Conservation (phyloP, 2,329 filamentous ascomycete species). For the Blumeria graminis region DNA sequence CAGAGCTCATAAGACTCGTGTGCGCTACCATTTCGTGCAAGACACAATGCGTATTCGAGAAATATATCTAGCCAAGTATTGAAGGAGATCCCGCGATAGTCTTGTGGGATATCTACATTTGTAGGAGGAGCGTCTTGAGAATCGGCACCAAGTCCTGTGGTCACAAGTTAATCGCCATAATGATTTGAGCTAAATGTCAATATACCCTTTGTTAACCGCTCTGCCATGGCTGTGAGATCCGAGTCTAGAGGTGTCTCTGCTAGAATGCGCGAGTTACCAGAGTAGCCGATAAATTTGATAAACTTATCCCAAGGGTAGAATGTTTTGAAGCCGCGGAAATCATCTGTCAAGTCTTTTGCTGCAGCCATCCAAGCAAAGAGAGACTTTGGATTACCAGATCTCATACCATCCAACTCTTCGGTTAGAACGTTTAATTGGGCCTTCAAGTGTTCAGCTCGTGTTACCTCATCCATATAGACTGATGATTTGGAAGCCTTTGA, state of each 20-base stretch:
- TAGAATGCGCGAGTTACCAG: slow-evolving; percentile 5
- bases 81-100: slow-evolving; percentile 59
- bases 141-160: slow-evolving; percentile 10
- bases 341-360: slow-evolving; percentile 33
- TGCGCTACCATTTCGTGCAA: slow-evolving; percentile 41
- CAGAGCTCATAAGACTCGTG: slow-evolving; percentile 60
- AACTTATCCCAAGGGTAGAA: slow-evolving; percentile 46
- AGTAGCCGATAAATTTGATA: slow-evolving; percentile 27
- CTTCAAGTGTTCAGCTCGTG: slow-evolving; percentile 15
- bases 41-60: slow-evolving; percentile 58
- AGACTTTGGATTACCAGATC: slow-evolving; percentile 9
- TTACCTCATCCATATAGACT: slow-evolving; percentile 1
- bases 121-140: slow-evolving; percentile 3
- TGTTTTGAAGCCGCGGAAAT: slow-evolving; percentile 36
- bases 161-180: slow-evolving; percentile 4
- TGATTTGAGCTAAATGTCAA: not conserved
- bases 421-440: slow-evolving; percentile 19
- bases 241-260: slow-evolving; percentile 11
- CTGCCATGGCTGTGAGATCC: slow-evolving; percentile 12
- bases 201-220: slow-evolving; percentile 12
- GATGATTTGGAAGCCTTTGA: not conserved
- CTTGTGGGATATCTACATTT: slow-evolving; percentile 9
- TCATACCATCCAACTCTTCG: slow-evolving; percentile 17
- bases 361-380: slow-evolving; percentile 29
- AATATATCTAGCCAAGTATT: slow-evolving; percentile 76